Conservation (phyloP, 768 basidiomycete genomes). For the Pleurotus tuoliensis region DNA sequence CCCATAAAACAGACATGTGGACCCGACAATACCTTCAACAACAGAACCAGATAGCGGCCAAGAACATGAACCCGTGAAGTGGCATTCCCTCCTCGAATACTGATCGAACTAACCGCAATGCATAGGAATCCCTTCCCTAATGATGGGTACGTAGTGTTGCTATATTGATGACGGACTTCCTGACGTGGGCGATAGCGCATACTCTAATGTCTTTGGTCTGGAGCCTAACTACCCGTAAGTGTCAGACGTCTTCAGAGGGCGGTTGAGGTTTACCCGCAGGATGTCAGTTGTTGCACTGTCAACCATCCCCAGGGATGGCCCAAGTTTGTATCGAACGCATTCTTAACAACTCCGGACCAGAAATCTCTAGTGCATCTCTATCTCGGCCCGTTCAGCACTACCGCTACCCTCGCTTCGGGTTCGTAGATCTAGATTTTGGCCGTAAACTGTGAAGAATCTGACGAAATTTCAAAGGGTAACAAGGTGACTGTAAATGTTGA, state of each 20-base stretch:
- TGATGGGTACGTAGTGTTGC: constrained; percentile 35
- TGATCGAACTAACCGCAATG: not conserved
- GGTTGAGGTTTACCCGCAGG: not conserved
- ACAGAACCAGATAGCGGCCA: constrained; percentile 52
- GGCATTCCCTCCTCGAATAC: not conserved
- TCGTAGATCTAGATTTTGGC: constrained; percentile 1
- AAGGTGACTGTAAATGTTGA: constrained; percentile 39
- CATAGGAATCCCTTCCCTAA: constrained; percentile 48
- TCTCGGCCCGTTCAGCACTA: constrained; percentile 42
- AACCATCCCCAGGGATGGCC: constrained; percentile 54
- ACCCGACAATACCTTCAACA: constrained; percentile 56
- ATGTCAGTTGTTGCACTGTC: constrained; percentile 43
- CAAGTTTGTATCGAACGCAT: constrained; percentile 50
- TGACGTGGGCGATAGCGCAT: constrained; percentile 24
- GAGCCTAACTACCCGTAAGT: constrained; percentile 47
- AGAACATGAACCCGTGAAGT: constrained; percentile 49
- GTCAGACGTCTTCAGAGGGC: not conserved
- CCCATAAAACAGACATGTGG: constrained; percentile 45
- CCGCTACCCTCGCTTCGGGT: constrained; percentile 37
- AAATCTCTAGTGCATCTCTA: constrained; percentile 44
- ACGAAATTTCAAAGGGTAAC: constrained; percentile 27
- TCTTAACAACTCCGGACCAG: constrained; percentile 43
- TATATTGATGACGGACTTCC: not conserved
- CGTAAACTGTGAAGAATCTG: not conserved
- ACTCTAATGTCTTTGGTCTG: constrained; percentile 47